Evolutionary conservation across 257 asterid species (phyloP), one percentile per base, ranked within the genome.

Genomic region (Thymus quinquecostatus): DNA sequence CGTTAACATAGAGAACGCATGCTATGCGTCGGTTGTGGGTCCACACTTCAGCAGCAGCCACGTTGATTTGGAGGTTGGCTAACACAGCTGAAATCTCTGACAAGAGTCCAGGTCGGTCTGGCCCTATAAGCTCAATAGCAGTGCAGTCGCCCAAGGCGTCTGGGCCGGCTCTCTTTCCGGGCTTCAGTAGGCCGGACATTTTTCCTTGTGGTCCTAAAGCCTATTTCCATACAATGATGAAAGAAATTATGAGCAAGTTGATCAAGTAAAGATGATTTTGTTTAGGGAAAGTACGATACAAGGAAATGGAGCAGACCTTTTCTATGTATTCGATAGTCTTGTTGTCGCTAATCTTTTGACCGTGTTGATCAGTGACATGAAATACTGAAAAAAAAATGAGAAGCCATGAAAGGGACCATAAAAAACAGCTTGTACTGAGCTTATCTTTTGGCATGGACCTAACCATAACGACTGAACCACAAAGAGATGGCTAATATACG

Each of bases 41-140:
- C 99, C 99, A 94, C 32, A 88, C 97, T 77, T 94, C 97, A n/a
- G 99, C 99, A 59, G 93, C 97, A 58, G 76, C 83, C 0, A 94
- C 96, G 55, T 91, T 94, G 64, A 94, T 83, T 71, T 81, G 89
- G 78, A 91, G 97, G 79, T 81, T 80, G 45, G 99, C 91, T 21
- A 94, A 92, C 54, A 88, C 95, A 40, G 96, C 95, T 8, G 93
- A 89, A 38, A 94, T 87, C 75, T 94, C 97, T 0, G 99, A 94
- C 64, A 94, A 79, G 64, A 94, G 97, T 70, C 97, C 99, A 0
- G 92, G 96, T 2, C 99, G 86, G 79, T 94, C 99, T 61, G 87
- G 74, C 56, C 96, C 99, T 67, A 84, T 86, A 51, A 94, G 97
- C 93, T 94, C 97, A 12, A 89, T 79, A 14, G 89, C 89, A 30